A percentile compares a stretch with the other conserved stretches of the same genome.
Evolutionary conservation across 2,329 filamentous ascomycete genomes (phyloP).

Genomic region (Biscogniauxia mediterranea): DNA sequence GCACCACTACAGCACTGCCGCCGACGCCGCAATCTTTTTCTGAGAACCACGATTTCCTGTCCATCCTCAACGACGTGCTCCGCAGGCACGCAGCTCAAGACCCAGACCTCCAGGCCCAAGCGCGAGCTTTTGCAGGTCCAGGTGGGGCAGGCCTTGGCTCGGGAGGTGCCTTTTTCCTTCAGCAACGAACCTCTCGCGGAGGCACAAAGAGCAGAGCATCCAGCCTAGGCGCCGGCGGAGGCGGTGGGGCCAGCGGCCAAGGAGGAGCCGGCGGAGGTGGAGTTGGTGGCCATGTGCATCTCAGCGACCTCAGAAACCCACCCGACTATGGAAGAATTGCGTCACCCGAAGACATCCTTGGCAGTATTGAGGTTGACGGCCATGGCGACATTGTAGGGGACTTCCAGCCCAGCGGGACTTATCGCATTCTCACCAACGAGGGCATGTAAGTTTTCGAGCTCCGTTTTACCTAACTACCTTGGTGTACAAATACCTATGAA

Average conservation of each 20-base stretch:
- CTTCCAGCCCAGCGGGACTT: conserved; percentile 60
- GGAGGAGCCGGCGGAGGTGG: conserved; percentile 61
- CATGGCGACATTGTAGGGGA: conserved; percentile 56
- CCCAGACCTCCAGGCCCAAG: conserved; percentile 54
- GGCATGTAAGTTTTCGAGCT: conserved; percentile 56
- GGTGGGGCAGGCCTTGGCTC: conserved; percentile 47
- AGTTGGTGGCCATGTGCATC: conserved; percentile 61
- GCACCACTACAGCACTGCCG: conserved; percentile 56
- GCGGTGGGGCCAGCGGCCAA: conserved; percentile 56
- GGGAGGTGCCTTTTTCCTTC: conserved; percentile 50
- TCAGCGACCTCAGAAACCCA: conserved; percentile 62
- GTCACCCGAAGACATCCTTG: conserved; percentile 68
- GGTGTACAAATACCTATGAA: no score
- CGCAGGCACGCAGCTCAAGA: conserved; percentile 55
- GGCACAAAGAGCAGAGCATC: conserved; percentile 28
- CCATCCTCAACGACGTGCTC: conserved; percentile 58
- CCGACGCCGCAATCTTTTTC: conserved; percentile 60
- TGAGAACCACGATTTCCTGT: conserved; percentile 59
- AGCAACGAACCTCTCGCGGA: conserved; percentile 35
- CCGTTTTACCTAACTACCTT: neutral
- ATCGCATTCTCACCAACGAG: conserved; percentile 62
- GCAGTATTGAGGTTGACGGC: conserved; percentile 63
- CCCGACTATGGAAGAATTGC: conserved; percentile 67
- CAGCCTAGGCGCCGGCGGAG: conserved; percentile 40
- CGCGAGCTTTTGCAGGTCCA: conserved; percentile 57